These are phyloP conservation scores for Xylaria venustula DNA, from an alignment of 495 filamentous ascomycete species.

Conservation along the genomic window DNA sequence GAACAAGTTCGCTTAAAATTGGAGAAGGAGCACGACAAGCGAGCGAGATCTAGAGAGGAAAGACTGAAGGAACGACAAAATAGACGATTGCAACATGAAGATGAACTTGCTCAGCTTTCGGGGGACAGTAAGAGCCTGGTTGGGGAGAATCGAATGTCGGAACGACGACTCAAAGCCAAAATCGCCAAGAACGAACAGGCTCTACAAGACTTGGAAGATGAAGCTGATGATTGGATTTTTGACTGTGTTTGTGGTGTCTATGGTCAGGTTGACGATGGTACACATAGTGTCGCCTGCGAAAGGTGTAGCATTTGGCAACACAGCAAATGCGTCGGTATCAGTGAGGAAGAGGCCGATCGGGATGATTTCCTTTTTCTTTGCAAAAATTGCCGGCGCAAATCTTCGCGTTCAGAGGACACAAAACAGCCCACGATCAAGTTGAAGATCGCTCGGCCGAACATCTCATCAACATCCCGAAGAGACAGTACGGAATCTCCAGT, in stretches of 20 bases:
- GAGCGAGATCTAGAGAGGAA: conserved; percentile 81
- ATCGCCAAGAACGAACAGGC: conserved; percentile 74
- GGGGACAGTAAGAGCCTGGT: conserved; percentile 71
- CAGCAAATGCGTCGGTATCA: conserved; percentile 82
- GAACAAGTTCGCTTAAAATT: conserved; percentile 65
- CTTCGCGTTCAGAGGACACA: conserved; percentile 44
- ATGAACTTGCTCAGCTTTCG: conserved; percentile 73
- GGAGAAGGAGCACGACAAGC: conserved; percentile 70
- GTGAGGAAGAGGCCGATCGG: conserved; percentile 70
- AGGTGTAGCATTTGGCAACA: conserved; percentile 96
- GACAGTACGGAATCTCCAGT: conserved; percentile 16
- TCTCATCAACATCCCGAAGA: conserved; percentile 36
- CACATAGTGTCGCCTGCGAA: conserved; percentile 92
- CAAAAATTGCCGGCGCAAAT: conserved; percentile 66
- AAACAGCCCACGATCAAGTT: conserved; percentile 62
- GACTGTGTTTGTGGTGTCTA: conserved; percentile 90
- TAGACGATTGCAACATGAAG: conserved; percentile 77
- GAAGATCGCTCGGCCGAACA: conserved; percentile 63
- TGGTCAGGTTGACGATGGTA: conserved; percentile 89
- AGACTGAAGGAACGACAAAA: conserved; percentile 79
- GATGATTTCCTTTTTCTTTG: conserved; percentile 92
- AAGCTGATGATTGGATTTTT: conserved; percentile 90
- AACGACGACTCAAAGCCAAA: conserved; percentile 74
- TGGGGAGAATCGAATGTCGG: conserved; percentile 65
- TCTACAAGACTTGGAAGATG: conserved; percentile 64